These are phyloP conservation scores for Decorospora gaudefroyi DNA, from an alignment of 2,329 filamentous ascomycete species.

Conservation along the genomic window DNA sequence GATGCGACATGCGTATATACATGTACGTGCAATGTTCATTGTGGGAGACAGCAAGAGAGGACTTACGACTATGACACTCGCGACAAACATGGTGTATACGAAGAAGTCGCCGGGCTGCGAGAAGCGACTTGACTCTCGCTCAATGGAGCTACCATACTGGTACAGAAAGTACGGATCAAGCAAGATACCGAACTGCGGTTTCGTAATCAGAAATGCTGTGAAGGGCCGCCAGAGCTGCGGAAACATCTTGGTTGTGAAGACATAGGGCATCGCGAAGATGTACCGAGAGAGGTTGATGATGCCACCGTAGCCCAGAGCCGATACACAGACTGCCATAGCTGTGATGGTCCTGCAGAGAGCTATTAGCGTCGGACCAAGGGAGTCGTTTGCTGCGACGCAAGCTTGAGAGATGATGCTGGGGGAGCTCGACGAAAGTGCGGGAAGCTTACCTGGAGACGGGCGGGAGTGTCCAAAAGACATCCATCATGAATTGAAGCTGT, in stretches of 20 bases:
- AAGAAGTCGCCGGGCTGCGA: slow-evolving; percentile 75
- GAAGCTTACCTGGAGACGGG: slow-evolving; percentile 67
- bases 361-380: slow-evolving; percentile 47
- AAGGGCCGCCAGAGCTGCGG: slow-evolving; percentile 65
- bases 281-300: slow-evolving; percentile 59
- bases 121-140: slow-evolving; percentile 73
- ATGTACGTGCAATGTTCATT: slow-evolving; percentile 19
- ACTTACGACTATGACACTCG: slow-evolving; percentile 77
- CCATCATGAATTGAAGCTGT: slow-evolving; percentile 51
- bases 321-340: slow-evolving; percentile 65
- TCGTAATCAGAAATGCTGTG: slow-evolving; percentile 64
- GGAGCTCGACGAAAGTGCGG: slow-evolving; percentile 1
- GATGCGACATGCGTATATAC: slow-evolving; percentile 18
- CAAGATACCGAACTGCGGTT: slow-evolving; percentile 61
- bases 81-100: slow-evolving; percentile 77
- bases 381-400: neutral
- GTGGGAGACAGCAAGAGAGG: slow-evolving; percentile 23
- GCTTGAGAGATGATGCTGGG: neutral
- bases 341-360: slow-evolving; percentile 67
- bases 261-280: slow-evolving; percentile 57
- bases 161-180: slow-evolving; percentile 80
- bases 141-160: slow-evolving; percentile 75
- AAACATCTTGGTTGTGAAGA: slow-evolving; percentile 59
- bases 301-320: slow-evolving; percentile 63
- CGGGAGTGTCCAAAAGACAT: slow-evolving; percentile 67